These are phyloP conservation scores for Plasmodium yoelii DNA, from an alignment of 169 alveolate species.

Conservation along the genomic window DNA sequence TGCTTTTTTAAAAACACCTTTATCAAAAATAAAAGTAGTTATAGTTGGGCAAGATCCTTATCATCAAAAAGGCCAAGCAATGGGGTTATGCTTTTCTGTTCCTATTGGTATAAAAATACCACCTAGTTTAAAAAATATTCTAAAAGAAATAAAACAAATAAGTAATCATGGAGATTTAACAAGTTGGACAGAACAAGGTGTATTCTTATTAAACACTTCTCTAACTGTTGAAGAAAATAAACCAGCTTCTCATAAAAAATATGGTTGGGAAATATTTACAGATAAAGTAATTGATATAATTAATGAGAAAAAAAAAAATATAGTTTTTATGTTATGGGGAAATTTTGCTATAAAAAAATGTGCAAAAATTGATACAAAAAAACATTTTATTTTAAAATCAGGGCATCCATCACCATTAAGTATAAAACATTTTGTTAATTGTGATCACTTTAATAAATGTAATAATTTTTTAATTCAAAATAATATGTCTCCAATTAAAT, in stretches of 20 bases:
- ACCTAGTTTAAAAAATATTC: constrained; percentile 97
- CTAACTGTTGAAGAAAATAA: constrained; percentile 92
- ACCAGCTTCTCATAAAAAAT: constrained; percentile 76
- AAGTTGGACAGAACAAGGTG: constrained; percentile 99
- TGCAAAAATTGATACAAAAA: constrained; percentile 88
- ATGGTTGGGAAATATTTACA: constrained; percentile 95
- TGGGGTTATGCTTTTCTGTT: constrained; percentile 98
- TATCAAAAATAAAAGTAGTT: constrained; percentile 92
- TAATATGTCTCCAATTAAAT: constrained; percentile 81
- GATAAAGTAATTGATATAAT: constrained; percentile 89
- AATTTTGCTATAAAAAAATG: constrained; percentile 94
- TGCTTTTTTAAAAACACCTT: constrained; percentile 90
- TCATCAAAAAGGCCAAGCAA: constrained; percentile 97
- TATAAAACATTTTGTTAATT: constrained; percentile 78
- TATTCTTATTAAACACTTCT: constrained; percentile 95
- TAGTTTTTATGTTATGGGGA: constrained; percentile 95
- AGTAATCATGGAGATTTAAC: constrained; percentile 96
- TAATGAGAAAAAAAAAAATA: constrained; percentile 85
- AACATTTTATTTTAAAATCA: constrained; percentile 93
- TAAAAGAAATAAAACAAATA: constrained; percentile 92
- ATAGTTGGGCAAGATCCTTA: constrained; percentile 99
- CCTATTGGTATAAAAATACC: constrained; percentile 95
- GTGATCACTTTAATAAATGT: constrained; percentile 90
- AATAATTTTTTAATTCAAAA: constrained; percentile 83
- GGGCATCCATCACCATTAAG: constrained; percentile 99